Conservation (phyloP, 108 stramenopile genomes). For the Cylindrotheca closterium region DNA sequence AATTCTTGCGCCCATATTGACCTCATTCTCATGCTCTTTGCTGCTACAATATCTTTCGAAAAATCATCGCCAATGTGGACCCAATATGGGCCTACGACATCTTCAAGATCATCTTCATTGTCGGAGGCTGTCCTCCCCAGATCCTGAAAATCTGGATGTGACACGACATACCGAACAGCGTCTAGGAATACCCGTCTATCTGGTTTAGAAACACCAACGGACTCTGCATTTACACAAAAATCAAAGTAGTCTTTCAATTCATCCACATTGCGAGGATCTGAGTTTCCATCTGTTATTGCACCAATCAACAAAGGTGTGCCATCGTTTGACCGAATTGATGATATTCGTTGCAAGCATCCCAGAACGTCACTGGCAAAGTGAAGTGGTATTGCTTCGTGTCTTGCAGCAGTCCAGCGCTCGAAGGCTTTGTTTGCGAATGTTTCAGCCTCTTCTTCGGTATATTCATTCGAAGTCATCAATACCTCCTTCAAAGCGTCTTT, state of each 20-base stretch:
- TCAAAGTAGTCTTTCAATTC: constrained; percentile 52
- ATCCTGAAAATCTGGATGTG: constrained; percentile 21
- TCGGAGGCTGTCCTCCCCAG: constrained; percentile 8
- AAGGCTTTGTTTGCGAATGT: constrained; percentile 59
- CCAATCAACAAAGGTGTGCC: constrained; percentile 57
- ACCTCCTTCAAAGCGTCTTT: constrained; percentile 72
- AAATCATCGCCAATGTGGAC: constrained; percentile 88
- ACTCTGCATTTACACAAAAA: constrained; percentile 79
- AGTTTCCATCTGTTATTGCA: constrained; percentile 89
- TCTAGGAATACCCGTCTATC: constrained; percentile 66
- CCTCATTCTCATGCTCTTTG: constrained; percentile 74
- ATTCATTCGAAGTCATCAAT: constrained; percentile 37
- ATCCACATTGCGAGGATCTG: constrained; percentile 57
- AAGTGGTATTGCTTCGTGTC: constrained; percentile 59
- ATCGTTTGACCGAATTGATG: constrained; percentile 17
- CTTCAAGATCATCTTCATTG: constrained; percentile 20
- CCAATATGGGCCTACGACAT: constrained; percentile 75
- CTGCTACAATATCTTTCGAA: constrained; percentile 82
- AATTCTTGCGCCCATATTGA: constrained; percentile 77
- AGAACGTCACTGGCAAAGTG: constrained; percentile 54
- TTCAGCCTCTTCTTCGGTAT: constrained; percentile 22
- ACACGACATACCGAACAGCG: constrained; percentile 40
- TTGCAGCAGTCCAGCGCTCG: constrained; percentile 57
- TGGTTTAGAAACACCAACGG: constrained; percentile 79
- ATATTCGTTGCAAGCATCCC: constrained; percentile 33